A percentile compares a stretch with the other conserved stretches of the same genome.
Evolutionary conservation across 2,329 filamentous ascomycete genomes (phyloP).

Genomic region (Xylariaceae sp.): DNA sequence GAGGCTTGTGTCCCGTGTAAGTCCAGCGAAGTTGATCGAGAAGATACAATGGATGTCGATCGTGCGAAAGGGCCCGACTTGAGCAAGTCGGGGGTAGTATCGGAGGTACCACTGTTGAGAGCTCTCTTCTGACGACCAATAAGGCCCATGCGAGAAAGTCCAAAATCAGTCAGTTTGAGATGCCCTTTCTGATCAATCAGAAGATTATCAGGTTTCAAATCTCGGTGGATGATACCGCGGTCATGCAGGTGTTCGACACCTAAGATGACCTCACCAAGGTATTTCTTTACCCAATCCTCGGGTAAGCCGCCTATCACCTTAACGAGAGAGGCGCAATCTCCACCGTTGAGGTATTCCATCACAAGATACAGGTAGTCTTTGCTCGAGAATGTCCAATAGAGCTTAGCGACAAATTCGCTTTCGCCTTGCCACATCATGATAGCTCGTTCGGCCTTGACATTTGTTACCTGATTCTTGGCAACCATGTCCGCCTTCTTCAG

Average conservation of each 20-base stretch:
- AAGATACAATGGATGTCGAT: conserved; percentile 80
- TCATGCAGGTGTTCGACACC: conserved; percentile 94
- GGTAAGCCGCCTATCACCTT: conserved; percentile 88
- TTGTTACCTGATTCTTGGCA: conserved; percentile 98
- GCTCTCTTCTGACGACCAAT: conserved; percentile 95
- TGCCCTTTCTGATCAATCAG: conserved; percentile 96
- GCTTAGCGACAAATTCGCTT: conserved; percentile 96
- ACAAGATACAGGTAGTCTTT: conserved; percentile 98
- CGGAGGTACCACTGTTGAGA: conserved; percentile 68
- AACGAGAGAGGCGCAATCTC: conserved; percentile 93
- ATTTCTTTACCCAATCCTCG: conserved; percentile 98
- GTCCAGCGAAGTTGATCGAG: conserved; percentile 90
- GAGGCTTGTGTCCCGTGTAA: conserved; percentile 70
- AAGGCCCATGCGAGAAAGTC: conserved; percentile 92
- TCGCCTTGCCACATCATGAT: conserved; percentile 99
- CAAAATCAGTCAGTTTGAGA: conserved; percentile 95
- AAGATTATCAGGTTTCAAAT: conserved; percentile 94
- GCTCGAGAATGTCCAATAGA: conserved; percentile 99
- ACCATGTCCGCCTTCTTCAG: conserved; percentile 99
- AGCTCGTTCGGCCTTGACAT: conserved; percentile 95
- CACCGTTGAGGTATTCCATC: conserved; percentile 98
- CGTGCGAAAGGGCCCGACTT: conserved; percentile 89
- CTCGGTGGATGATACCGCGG: conserved; percentile 91
- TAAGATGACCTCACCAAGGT: conserved; percentile 92
- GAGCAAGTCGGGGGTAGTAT: conserved; percentile 86